These are phyloP conservation scores for Monosporascus sp. DNA, from an alignment of 2,329 filamentous ascomycete species.

Conservation along the genomic window DNA sequence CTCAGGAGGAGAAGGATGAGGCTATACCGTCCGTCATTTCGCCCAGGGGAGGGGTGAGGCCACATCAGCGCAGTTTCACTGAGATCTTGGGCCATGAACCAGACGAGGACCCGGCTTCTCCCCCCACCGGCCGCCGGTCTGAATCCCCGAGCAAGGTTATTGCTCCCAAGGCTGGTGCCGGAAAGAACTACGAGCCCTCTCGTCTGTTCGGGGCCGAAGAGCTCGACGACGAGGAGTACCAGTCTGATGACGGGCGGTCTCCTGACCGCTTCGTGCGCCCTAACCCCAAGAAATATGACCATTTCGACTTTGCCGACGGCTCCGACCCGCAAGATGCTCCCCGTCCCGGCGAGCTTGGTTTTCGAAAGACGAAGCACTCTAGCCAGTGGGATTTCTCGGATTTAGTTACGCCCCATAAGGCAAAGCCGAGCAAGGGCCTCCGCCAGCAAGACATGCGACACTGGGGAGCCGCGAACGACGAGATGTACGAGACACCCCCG, in stretches of 20 bases:
- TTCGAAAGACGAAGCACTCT: conserved; percentile 57
- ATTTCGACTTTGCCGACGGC: conserved; percentile 77
- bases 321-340: conserved; percentile 46
- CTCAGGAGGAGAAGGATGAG: conserved; percentile 58
- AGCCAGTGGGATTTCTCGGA: conserved; percentile 86
- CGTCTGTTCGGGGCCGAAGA: conserved; percentile 61
- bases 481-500: conserved; percentile 52
- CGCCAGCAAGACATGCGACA: conserved; percentile 68
- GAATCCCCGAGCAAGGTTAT: conserved; percentile 33
- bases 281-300: conserved; percentile 74
- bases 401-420: conserved; percentile 77
- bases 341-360: conserved; percentile 33
- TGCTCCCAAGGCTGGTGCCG: conserved; percentile 48
- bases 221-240: conserved; percentile 35
- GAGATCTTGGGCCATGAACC: conserved; percentile 64
- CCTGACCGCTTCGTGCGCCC: conserved; percentile 51
- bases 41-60: conserved; percentile 57
- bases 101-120: conserved; percentile 29
- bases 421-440: conserved; percentile 51
- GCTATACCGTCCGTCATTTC: conserved; percentile 47
- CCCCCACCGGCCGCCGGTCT: conserved; percentile 36
- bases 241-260: conserved; percentile 34
- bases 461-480: conserved; percentile 68
- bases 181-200: conserved; percentile 58
- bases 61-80: conserved; percentile 59